Conservation (phyloP, 768 basidiomycete genomes). For the Amanita subjunquillea region DNA sequence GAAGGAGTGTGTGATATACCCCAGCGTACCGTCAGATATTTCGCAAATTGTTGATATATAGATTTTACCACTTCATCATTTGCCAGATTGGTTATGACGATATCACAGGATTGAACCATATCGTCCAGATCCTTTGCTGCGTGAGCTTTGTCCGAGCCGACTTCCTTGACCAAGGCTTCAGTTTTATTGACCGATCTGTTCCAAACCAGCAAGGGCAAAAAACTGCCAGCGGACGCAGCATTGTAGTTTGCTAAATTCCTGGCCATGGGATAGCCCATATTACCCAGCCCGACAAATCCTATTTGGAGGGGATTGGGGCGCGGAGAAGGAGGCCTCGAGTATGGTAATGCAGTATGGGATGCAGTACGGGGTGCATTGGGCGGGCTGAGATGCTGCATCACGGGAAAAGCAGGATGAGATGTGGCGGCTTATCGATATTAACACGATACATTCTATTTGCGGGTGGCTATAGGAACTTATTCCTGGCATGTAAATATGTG, state of each 20-base stretch:
- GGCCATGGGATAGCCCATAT: constrained; percentile 73
- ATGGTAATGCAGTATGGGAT: constrained; percentile 6
- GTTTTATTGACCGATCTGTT: constrained; percentile 63
- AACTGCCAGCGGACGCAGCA: constrained; percentile 20
- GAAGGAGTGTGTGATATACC: not conserved
- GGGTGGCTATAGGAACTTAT: too few relatives aligned
- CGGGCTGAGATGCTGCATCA: not conserved
- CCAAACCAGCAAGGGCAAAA: constrained; percentile 57
- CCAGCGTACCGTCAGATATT: constrained; percentile 40
- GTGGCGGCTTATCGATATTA: too few relatives aligned
- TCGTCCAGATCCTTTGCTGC: constrained; percentile 50
- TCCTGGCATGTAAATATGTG: too few relatives aligned
- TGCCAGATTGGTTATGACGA: constrained; percentile 66
- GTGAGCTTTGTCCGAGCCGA: constrained; percentile 41
- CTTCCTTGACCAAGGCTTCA: constrained; percentile 42
- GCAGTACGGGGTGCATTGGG: not conserved
- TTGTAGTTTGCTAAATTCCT: constrained; percentile 60
- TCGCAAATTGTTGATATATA: constrained; percentile 51
- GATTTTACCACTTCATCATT: constrained; percentile 60
- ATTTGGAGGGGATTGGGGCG: constrained; percentile 18
- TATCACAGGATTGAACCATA: constrained; percentile 56
- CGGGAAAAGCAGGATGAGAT: too few relatives aligned
- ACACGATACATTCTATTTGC: too few relatives aligned
- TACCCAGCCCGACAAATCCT: constrained; percentile 42
- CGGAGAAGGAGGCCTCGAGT: constrained; percentile 13